Percentiles rank a stretch among this genome's conserved stretches.
phyloP scores from a whole-genome alignment of 805 yeast genomes.

The Wickerhamiella cacticola region DNA sequence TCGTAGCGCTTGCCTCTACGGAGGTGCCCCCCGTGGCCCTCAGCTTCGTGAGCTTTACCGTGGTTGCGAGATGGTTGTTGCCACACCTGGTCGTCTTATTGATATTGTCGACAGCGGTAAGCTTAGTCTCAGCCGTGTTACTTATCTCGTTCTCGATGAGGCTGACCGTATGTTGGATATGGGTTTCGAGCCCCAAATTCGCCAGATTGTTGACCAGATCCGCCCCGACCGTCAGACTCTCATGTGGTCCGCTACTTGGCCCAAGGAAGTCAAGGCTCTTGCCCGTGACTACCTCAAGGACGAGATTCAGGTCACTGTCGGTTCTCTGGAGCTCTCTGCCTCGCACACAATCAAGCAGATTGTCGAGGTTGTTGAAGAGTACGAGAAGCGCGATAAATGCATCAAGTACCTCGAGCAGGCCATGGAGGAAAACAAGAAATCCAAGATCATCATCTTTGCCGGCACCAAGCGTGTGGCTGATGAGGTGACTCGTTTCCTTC shows the following conservation, averaged over 20 bases:
- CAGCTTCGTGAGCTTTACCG: slow-evolving; percentile 92
- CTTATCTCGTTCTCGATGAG: slow-evolving; percentile 94
- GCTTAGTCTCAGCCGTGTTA: slow-evolving; percentile 91
- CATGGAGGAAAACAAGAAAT: slow-evolving; percentile 43
- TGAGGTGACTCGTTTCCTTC: slow-evolving; percentile 77
- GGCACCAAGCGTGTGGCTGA: slow-evolving; percentile 92
- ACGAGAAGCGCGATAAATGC: slow-evolving; percentile 87
- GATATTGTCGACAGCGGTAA: slow-evolving; percentile 92
- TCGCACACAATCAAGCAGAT: slow-evolving; percentile 91
- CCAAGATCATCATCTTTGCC: slow-evolving; percentile 79
- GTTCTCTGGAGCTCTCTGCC: slow-evolving; percentile 85
- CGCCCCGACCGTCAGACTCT: slow-evolving; percentile 99
- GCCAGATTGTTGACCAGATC: slow-evolving; percentile 95
- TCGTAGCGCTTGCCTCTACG: slow-evolving; percentile 89
- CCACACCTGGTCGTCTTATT: slow-evolving; percentile 97
- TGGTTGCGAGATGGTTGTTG: slow-evolving; percentile 93
- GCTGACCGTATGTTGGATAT: slow-evolving; percentile 99
- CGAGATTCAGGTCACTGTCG: slow-evolving; percentile 92
- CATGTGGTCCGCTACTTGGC: slow-evolving; percentile 99
- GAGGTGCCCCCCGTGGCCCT: slow-evolving; percentile 98
- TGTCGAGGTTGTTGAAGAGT: slow-evolving; percentile 82
- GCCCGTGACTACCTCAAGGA: slow-evolving; percentile 85
- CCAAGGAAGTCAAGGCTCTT: slow-evolving; percentile 88
- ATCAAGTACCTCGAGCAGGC: slow-evolving; percentile 73
- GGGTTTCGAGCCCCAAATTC: slow-evolving; percentile 99